Base-by-base conservation (phyloP, 176 grass and related monocot genomes). In the Oryza longistaminata region DNA sequence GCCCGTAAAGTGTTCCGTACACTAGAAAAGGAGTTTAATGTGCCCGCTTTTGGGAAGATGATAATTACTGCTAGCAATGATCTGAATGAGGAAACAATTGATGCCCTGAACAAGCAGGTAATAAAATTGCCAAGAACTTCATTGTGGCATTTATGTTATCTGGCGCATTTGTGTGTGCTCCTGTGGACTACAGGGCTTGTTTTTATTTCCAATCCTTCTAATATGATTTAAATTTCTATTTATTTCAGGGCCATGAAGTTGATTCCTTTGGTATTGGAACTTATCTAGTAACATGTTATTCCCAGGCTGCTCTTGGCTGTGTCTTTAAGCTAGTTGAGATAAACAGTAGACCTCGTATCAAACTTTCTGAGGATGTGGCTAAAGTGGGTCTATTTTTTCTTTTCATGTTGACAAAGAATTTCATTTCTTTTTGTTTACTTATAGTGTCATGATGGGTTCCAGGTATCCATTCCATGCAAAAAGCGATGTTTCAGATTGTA, bases 281-380 rank as follows among this genome's bases (percentile, higher is more conserved):
- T n/a, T n/a, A n/a, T n/a, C n/a, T n/a, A n/a, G n/a, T n/a, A n/a
- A n/a, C n/a, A n/a, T n/a, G n/a, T n/a, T n/a, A n/a, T 90, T 83
- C 91, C 81, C 96, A 99, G 85, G 91, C 96, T 83, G 91, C 96
- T 69, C 96, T 99, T 94, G 96, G 96, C 34, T 99, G 96, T 89
- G 96, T 99, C 49, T 99, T 99, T 88, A 99, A 99, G 91, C 85
- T 99, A 89, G 96, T 99, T 76, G 96, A 99, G 71, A 99, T 99
- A 85, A 99, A 99, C 33, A 88, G 71, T 81, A 90, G 90, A 79
- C 96, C 96, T 81, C 96, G 96, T 66, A 99, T 99, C 76, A 99
- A 99, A 81, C 91, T 99, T 71, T 99, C 96, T 26, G 96, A 96
- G 87, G 96, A 99, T 83, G 88, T 99, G 53, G 85, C 93, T 78